These are phyloP conservation scores for Lactifluus echinatus DNA, from an alignment of 768 basidiomycete genomes.

Conservation along the genomic window DNA sequence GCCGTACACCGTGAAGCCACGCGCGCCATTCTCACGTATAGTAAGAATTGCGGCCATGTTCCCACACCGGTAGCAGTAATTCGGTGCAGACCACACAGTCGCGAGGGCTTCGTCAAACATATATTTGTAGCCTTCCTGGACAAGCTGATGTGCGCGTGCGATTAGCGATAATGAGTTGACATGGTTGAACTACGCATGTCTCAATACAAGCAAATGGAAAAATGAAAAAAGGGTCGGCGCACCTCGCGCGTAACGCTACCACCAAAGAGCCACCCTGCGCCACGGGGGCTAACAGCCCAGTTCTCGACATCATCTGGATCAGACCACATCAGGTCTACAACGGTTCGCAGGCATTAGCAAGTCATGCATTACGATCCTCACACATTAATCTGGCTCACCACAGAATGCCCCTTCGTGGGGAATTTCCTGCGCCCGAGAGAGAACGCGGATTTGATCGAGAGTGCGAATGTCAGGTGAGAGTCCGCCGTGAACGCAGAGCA, in stretches of 20 bases:
- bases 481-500: constrained; percentile 92
- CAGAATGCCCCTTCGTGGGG: constrained; percentile 99
- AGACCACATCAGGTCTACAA: constrained; percentile 92
- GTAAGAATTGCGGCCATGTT: constrained; percentile 91
- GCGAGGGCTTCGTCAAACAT: constrained; percentile 94
- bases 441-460: constrained; percentile 85
- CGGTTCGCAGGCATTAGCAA: background rate
- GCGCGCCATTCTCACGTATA: constrained; percentile 56
- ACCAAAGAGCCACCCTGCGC: constrained; percentile 94
- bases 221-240: constrained; percentile 10
- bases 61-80: constrained; percentile 80
- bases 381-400: constrained; percentile 35
- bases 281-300: constrained; percentile 95
- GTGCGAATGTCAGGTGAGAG: constrained; percentile 94
- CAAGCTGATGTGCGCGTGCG: constrained; percentile 93
- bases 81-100: constrained; percentile 90
- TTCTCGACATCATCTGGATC: constrained; percentile 93
- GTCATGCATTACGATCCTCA: background rate
- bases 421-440: constrained; percentile 94
- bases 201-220: background rate
- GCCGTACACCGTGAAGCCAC: constrained; percentile 73
- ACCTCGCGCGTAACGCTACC: constrained; percentile 80
- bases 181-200: constrained; percentile 67
- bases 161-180: constrained; percentile 82
- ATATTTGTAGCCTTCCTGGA: constrained; percentile 92